Evolutionary conservation across 768 basidiomycete genomes (phyloP).

Genomic region (Trametes cinnabarina): DNA sequence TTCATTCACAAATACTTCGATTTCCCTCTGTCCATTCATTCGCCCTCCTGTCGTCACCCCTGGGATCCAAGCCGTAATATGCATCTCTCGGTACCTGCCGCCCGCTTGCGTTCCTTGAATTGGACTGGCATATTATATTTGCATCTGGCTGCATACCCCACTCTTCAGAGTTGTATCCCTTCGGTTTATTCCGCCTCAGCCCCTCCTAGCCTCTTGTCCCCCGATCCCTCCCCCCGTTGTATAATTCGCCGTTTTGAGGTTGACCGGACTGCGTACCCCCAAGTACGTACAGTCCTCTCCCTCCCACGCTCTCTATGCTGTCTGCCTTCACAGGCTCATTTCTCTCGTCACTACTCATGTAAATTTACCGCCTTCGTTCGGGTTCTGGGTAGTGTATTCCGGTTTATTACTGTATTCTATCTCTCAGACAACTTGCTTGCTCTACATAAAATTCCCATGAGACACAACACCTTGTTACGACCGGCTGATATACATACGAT

Average conservation of each 20-base stretch:
- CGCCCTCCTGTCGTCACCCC: not conserved
- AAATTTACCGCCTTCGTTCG: constrained; percentile 13
- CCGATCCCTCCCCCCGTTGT: constrained; percentile 4
- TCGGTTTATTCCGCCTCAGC: not conserved
- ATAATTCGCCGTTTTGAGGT: constrained; percentile 7
- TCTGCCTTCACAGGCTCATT: not conserved
- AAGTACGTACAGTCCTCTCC: not conserved
- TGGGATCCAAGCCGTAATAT: not conserved
- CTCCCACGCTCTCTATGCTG: constrained; percentile 16
- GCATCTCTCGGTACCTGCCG: not conserved
- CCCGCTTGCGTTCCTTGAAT: not conserved
- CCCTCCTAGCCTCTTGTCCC: too few relatives aligned
- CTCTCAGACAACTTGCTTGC: not conserved
- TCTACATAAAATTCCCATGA: too few relatives aligned
- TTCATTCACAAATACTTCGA: not conserved
- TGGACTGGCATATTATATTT: constrained; percentile 12
- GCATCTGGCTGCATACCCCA: constrained; percentile 7
- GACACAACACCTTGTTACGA: too few relatives aligned
- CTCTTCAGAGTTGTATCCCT: constrained; percentile 20
- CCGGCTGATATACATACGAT: too few relatives aligned
- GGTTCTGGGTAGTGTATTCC: constrained; percentile 15
- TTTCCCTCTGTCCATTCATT: not conserved
- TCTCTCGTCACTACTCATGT: constrained; percentile 10
- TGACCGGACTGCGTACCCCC: constrained; percentile 1
- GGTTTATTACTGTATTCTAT: constrained; percentile 21